Evolutionary conservation across 768 basidiomycete species (phyloP), one percentile per base, ranked within the genome.

Genomic region (Panaeolus papilionaceus): DNA sequence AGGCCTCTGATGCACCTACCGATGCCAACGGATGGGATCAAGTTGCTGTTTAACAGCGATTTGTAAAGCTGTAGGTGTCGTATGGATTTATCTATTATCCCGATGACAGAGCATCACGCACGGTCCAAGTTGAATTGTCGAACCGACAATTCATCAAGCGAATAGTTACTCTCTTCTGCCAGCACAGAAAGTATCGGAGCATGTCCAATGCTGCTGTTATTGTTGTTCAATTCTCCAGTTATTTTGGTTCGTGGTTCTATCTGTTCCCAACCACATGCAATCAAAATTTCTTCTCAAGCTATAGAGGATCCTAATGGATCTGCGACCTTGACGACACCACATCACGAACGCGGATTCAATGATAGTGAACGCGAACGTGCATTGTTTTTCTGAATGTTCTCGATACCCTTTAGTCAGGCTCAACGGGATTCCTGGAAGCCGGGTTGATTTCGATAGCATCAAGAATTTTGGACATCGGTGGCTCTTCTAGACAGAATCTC

Each of bases 371-470:
- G 54, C 54, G 54, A 58, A 58, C 54, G 54, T 58, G 54, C 54
- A 28, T 58, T 33, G 14, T 18, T 33, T 58, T 23, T 28, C 7
- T 58, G 54, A 23, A 9, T 33, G 26, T 58, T 58, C 10, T 58
- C 12, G 14, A 33, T 28, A 58, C 54, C 54, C 54, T 58, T 33
- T 58, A 33, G 54, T 58, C 54, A 28, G 28, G 14, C 54, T 37
- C 54, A 58, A 28, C 14, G 26, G 49, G 54, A 26, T 51, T 51
- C 20, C 20, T 51, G 47, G 47, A 51, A 51, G 47, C 47, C 47
- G 47, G 47, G 47, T 51, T 51, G 28, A 58, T 58, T 28, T 33
- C 14, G 28, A 58, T 58, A 58, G 28, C 26, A 58, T 58, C 54
- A 58, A 20, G 20, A 33, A 33, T 51, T 51, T 12, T 51, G 20